These are phyloP conservation scores for Calonectria montana DNA, from an alignment of 2,329 filamentous ascomycete species.

Conservation along the genomic window DNA sequence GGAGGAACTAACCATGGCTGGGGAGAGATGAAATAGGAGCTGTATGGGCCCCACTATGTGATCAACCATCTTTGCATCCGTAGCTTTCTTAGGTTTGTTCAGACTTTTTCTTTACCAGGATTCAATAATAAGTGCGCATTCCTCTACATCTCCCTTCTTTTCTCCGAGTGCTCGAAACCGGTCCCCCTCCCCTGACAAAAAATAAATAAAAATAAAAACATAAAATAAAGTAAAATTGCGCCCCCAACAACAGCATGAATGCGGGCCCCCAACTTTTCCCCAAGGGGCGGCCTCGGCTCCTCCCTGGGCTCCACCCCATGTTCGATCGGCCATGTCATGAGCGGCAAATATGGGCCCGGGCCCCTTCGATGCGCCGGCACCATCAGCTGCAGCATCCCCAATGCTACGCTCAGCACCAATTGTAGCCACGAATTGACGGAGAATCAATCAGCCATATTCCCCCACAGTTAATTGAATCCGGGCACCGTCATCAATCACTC, in stretches of 20 bases:
- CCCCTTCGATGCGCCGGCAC: background rate
- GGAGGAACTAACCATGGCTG: background rate
- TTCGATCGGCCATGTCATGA: conserved; percentile 6
- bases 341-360: conserved; percentile 1
- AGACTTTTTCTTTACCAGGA: too few species aligned
- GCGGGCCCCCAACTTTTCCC: conserved; percentile 7
- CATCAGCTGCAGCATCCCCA: background rate
- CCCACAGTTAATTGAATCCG: background rate
- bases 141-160: too few species aligned
- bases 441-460: background rate
- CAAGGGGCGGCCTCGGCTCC: background rate
- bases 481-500: background rate
- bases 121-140: too few species aligned
- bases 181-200: too few species aligned
- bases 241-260: background rate
- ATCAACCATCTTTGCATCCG: background rate
- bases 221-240: too few species aligned
- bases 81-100: too few species aligned
- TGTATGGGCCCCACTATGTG: background rate
- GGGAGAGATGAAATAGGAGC: too few species aligned
- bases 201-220: too few species aligned
- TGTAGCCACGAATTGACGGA: background rate
- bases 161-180: too few species aligned
- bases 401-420: background rate
- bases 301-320: background rate